Percentiles rank a stretch among this genome's conserved stretches.
These are phyloP conservation scores for Ustilago bromivora DNA, from an alignment of 1,284 basidiomycete genomes.

Conservation along the genomic window DNA sequence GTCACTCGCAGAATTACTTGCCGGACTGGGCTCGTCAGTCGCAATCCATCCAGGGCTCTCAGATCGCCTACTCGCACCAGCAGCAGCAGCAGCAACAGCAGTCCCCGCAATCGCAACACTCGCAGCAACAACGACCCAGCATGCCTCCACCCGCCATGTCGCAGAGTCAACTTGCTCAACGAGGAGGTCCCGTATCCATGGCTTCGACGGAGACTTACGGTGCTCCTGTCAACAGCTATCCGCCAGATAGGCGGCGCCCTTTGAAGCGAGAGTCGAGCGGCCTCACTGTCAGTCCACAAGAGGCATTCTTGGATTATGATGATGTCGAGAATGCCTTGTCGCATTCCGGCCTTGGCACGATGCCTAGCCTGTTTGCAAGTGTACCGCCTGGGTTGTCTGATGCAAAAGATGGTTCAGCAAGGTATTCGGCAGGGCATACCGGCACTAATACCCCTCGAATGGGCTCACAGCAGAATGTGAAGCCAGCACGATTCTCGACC, in stretches of 20 bases:
- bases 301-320: slow-evolving; percentile 60
- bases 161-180: slow-evolving; percentile 39
- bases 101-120: slow-evolving; percentile 18
- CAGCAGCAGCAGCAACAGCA: slow-evolving; percentile 8
- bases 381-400: slow-evolving; percentile 49
- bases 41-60: slow-evolving; percentile 28
- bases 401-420: slow-evolving; percentile 18
- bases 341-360: slow-evolving; percentile 48
- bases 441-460: slow-evolving; percentile 32
- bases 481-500: slow-evolving; percentile 18
- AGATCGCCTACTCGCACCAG: slow-evolving; percentile 11
- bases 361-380: slow-evolving; percentile 50
- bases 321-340: slow-evolving; percentile 48
- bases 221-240: slow-evolving; percentile 16
- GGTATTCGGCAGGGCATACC: slow-evolving; percentile 7
- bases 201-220: slow-evolving; percentile 21
- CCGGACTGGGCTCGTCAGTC: slow-evolving; percentile 52
- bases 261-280: slow-evolving; percentile 57
- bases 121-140: slow-evolving; percentile 21
- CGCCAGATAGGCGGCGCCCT: slow-evolving; percentile 27
- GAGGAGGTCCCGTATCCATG: slow-evolving; percentile 47
- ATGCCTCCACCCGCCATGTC: slow-evolving; percentile 48
- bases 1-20: slow-evolving; percentile 43
- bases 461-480: slow-evolving; percentile 25
- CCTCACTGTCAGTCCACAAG: slow-evolving; percentile 63